Evolutionary conservation across 2,329 filamentous ascomycete genomes (phyloP).

Genomic region (Beauveria sp.): DNA sequence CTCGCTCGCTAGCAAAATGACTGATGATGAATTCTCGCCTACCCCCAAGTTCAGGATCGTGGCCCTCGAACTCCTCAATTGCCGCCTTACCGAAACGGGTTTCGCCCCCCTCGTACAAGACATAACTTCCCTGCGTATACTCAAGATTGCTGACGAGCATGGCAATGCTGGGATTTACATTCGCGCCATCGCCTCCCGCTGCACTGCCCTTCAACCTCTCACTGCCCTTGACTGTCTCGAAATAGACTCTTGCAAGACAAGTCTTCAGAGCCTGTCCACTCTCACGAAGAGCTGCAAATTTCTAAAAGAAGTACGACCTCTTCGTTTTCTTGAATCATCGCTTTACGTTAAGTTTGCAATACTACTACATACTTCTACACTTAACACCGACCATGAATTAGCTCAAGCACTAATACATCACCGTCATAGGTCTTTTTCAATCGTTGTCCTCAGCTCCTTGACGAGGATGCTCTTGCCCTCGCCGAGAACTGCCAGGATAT

Average conservation of each 20-base stretch:
- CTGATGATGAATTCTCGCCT: too few species aligned
- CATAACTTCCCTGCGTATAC: background rate
- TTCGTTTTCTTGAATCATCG: background rate
- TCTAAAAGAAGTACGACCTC: background rate
- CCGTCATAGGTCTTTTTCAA: background rate
- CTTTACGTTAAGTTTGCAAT: background rate
- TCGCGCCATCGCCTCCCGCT: background rate
- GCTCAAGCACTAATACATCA: background rate
- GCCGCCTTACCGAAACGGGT: too few species aligned
- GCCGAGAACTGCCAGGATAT: background rate
- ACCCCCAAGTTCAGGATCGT: too few species aligned
- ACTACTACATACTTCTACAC: background rate
- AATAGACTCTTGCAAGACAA: background rate
- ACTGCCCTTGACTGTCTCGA: background rate
- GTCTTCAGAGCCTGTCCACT: background rate
- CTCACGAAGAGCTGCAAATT: background rate
- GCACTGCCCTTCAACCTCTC: background rate
- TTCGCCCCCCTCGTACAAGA: background rate
- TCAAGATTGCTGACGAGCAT: background rate
- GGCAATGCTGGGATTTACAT: background rate
- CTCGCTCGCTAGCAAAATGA: too few species aligned
- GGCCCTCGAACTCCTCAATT: too few species aligned
- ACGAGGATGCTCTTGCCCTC: background rate
- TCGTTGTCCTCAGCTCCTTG: background rate
- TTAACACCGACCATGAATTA: background rate